A percentile compares a stretch with the other conserved stretches of the same genome.
Conservation (phyloP, 2,329 filamentous ascomycete species). For the Penicillium sp. region DNA sequence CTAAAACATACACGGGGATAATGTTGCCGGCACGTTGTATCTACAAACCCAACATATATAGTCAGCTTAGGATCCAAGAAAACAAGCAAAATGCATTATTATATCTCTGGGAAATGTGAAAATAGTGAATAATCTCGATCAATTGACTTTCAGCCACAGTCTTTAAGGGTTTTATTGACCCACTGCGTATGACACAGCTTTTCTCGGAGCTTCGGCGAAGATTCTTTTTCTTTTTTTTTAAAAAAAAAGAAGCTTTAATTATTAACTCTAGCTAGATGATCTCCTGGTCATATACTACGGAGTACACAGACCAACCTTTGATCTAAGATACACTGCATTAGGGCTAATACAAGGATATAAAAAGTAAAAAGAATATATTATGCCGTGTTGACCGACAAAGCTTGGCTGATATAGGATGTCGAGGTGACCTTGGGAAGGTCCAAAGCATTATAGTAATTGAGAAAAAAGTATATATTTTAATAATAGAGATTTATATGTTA, state of each 20-base stretch:
- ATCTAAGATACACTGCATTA: neutral
- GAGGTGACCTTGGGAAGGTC: neutral
- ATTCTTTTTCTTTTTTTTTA: neutral
- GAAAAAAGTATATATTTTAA: neutral
- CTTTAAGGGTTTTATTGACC: slow-evolving; percentile 4
- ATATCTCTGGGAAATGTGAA: neutral
- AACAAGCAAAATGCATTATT: neutral
- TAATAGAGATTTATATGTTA: too few species aligned
- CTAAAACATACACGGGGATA: neutral
- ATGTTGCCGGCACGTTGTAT: neutral
- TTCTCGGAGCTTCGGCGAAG: slow-evolving; percentile 6
- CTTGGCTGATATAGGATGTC: neutral
- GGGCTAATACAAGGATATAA: neutral
- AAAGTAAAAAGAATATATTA: neutral
- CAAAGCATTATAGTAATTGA: neutral
- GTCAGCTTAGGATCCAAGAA: neutral
- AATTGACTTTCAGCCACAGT: slow-evolving; percentile 8
- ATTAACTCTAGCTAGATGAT: neutral
- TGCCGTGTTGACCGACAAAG: neutral
- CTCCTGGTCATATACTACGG: neutral
- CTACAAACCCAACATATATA: neutral
- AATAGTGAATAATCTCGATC: neutral
- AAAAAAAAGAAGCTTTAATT: neutral
- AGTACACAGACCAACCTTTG: slow-evolving; percentile 10
- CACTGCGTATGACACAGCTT: slow-evolving; percentile 1